phyloP scores from a whole-genome alignment of 2,329 filamentous ascomycete genomes.

The Claviceps sp. region DNA sequence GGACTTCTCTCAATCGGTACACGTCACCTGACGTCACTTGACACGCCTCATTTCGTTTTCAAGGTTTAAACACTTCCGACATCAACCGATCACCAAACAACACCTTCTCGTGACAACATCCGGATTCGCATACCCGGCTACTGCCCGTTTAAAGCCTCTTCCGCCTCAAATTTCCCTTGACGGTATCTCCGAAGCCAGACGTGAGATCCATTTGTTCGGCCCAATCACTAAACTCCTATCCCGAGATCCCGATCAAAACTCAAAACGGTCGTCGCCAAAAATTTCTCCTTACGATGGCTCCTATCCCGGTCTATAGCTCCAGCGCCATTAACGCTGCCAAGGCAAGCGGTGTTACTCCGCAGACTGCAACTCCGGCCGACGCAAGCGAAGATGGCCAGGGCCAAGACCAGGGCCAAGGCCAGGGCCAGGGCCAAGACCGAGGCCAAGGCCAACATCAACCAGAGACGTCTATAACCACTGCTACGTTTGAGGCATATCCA shows the following conservation, averaged over 20 bases:
- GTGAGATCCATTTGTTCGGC: background rate
- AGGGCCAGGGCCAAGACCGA: background rate
- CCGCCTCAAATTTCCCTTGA: background rate
- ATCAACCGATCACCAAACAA: background rate
- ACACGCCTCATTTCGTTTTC: background rate
- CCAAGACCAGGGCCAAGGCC: too few relatives aligned
- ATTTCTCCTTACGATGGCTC: conserved; percentile 33
- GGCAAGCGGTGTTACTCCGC: conserved; percentile 33
- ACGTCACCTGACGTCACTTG: conserved; percentile 6
- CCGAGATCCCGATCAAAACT: background rate
- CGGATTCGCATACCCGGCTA: background rate
- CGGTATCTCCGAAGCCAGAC: background rate
- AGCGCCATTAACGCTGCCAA: conserved; percentile 47
- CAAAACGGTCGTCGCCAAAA: background rate
- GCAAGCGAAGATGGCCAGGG: background rate
- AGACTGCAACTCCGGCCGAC: conserved; percentile 19
- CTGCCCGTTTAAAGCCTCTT: background rate
- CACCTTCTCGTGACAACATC: background rate
- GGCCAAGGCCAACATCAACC: conserved; percentile 1
- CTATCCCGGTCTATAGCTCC: conserved; percentile 45
- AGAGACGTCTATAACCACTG: background rate
- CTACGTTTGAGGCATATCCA: conserved; percentile 19
- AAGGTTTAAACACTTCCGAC: background rate
- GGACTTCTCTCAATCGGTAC: background rate
- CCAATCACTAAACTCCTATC: background rate